Evolutionary conservation across 2,329 filamentous ascomycete species (phyloP).

Genomic region (Metarhizium sp.): DNA sequence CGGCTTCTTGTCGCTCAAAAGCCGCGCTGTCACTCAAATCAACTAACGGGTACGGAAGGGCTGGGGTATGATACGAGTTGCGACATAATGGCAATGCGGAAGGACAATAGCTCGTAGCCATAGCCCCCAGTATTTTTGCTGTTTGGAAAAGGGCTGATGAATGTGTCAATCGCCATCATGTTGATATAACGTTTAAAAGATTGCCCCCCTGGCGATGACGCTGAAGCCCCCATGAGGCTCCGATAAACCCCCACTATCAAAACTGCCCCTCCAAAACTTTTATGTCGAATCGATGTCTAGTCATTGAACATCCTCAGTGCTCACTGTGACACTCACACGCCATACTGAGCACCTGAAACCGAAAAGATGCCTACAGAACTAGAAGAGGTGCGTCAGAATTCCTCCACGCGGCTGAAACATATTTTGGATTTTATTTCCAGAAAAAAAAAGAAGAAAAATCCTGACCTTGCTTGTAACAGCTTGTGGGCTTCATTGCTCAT

Average conservation of each 20-base stretch:
- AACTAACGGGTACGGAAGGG: too few relatives aligned
- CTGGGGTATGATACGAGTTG: too few relatives aligned
- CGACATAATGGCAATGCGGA: too few relatives aligned
- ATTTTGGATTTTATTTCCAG: background rate
- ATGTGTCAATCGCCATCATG: too few relatives aligned
- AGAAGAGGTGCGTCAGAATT: slow-evolving; percentile 50
- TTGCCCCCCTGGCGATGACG: slow-evolving; percentile 7
- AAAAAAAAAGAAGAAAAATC: too few relatives aligned
- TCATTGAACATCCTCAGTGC: background rate
- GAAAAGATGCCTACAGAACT: slow-evolving; percentile 62
- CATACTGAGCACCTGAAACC: slow-evolving; percentile 2
- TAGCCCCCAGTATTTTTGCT: too few relatives aligned
- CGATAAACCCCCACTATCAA: slow-evolving; percentile 11
- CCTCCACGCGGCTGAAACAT: background rate
- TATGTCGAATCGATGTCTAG: background rate
- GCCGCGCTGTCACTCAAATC: too few relatives aligned
- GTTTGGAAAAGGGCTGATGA: too few relatives aligned
- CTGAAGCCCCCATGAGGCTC: slow-evolving; percentile 2
- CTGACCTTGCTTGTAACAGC: slow-evolving; percentile 35
- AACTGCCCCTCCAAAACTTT: slow-evolving; percentile 13
- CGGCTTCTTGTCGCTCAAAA: too few relatives aligned
- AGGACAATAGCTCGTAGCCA: too few relatives aligned
- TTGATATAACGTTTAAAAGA: background rate
- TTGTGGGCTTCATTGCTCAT: slow-evolving; percentile 88
- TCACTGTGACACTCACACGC: background rate